These are phyloP conservation scores for Neodidymelliopsis sp. DNA, from an alignment of 2,329 filamentous ascomycete species.

Conservation along the genomic window DNA sequence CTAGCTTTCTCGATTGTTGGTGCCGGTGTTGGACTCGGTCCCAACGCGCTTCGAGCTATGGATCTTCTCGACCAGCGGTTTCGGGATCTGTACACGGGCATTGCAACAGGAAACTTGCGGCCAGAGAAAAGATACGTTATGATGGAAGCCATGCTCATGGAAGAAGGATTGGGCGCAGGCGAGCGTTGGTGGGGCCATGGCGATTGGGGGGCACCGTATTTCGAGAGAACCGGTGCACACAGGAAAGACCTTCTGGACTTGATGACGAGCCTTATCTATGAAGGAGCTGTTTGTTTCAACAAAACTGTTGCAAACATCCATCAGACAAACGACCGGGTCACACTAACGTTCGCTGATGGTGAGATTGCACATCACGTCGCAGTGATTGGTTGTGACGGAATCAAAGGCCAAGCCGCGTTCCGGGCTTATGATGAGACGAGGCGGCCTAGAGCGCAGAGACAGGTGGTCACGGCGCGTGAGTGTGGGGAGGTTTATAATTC, in stretches of 20 bases:
- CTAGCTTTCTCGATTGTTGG: conserved; percentile 28
- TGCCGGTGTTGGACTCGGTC: conserved; percentile 44
- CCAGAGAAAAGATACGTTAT: conserved; percentile 49
- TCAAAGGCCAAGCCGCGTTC: conserved; percentile 45
- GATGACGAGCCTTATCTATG: conserved; percentile 55
- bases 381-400: conserved; percentile 58
- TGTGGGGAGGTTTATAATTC: conserved; percentile 26
- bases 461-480: conserved; percentile 24
- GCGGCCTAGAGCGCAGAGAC: conserved; percentile 27
- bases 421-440: conserved; percentile 29
- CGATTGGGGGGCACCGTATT: conserved; percentile 48
- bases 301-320: conserved; percentile 36
- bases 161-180: conserved; percentile 50
- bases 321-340: conserved; percentile 46
- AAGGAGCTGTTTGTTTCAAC: conserved; percentile 30
- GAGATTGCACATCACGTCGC: conserved; percentile 46
- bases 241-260: conserved; percentile 53
- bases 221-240: conserved; percentile 53
- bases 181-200: conserved; percentile 48
- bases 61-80: conserved; percentile 51
- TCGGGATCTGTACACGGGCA: conserved; percentile 47
- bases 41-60: conserved; percentile 53
- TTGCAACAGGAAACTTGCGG: conserved; percentile 50
- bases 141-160: conserved; percentile 52
- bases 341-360: conserved; percentile 49